A percentile compares a stretch with the other conserved stretches of the same genome.
phyloP scores from a whole-genome alignment of 352 stramenopile genomes.

The Phytophthora litchii region DNA sequence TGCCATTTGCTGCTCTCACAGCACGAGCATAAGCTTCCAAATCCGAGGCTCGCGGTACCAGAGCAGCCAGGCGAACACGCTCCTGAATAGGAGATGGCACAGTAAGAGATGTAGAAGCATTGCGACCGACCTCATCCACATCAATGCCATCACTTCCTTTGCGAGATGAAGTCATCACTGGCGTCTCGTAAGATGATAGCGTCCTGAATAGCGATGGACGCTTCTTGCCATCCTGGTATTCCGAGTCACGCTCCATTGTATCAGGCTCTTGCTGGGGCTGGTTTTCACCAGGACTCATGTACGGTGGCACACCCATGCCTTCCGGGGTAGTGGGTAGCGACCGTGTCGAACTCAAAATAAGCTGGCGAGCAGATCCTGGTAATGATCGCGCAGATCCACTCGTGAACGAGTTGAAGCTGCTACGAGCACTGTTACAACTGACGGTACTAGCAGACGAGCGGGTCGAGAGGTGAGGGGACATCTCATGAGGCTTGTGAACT shows the following conservation, averaged over 20 bases:
- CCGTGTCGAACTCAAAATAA: conserved; percentile 35
- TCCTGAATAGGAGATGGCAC: conserved; percentile 75
- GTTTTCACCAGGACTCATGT: conserved; percentile 21
- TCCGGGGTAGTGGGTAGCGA: conserved; percentile 65
- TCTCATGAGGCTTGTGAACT: conserved; percentile 29
- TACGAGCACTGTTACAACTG: conserved; percentile 41
- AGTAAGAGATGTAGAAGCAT: conserved; percentile 22
- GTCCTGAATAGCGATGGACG: conserved; percentile 70
- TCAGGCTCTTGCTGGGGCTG: conserved; percentile 44
- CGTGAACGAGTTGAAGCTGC: conserved; percentile 35
- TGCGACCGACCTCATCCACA: conserved; percentile 28
- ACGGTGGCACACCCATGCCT: conserved; percentile 17
- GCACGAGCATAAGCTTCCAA: conserved; percentile 60
- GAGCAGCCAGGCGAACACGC: conserved; percentile 56
- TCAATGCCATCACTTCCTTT: conserved; percentile 51
- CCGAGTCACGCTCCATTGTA: conserved; percentile 43
- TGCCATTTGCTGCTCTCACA: conserved; percentile 28
- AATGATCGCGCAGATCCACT: conserved; percentile 33
- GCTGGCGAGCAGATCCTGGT: conserved; percentile 32
- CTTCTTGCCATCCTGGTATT: conserved; percentile 47
- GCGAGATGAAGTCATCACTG: conserved; percentile 49
- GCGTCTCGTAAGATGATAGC: conserved; percentile 82
- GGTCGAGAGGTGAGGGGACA: conserved; percentile 32
- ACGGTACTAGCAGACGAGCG: conserved; percentile 46
- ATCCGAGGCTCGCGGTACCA: conserved; percentile 56